phyloP scores from a whole-genome alignment of 768 basidiomycete species.

The Leucocoprinus birnbaumii region DNA sequence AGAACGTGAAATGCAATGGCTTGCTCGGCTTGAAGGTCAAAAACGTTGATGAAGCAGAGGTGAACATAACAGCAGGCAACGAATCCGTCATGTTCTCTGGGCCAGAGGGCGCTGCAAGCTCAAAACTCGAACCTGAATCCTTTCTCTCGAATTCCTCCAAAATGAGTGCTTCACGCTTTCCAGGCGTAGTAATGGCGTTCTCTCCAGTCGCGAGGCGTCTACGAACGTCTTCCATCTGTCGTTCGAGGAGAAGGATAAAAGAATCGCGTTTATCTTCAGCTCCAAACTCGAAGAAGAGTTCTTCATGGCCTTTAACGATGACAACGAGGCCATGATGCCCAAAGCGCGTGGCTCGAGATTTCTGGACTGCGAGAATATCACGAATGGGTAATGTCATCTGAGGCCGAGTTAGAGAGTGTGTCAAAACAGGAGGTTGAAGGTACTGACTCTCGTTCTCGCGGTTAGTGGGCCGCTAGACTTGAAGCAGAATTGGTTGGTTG shows the following conservation, averaged over 20 bases:
- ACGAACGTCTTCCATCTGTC: constrained; percentile 74
- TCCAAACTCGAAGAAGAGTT: constrained; percentile 94
- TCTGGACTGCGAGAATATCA: constrained; percentile 83
- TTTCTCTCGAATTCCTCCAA: constrained; percentile 81
- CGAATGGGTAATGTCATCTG: constrained; percentile 95
- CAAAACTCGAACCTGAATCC: constrained; percentile 31
- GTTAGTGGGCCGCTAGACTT: constrained; percentile 82
- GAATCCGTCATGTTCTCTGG: constrained; percentile 65
- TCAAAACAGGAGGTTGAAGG: background rate
- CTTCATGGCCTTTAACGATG: constrained; percentile 94
- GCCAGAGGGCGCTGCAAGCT: constrained; percentile 37
- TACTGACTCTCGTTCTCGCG: constrained; percentile 74
- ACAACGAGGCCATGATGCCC: constrained; percentile 88
- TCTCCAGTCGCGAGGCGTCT: constrained; percentile 46
- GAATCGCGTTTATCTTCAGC: constrained; percentile 77
- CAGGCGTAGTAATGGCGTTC: constrained; percentile 37
- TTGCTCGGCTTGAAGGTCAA: constrained; percentile 92
- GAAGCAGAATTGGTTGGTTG: constrained; percentile 94
- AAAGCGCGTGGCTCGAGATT: constrained; percentile 83
- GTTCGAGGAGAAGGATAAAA: constrained; percentile 72
- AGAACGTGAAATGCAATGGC: constrained; percentile 84
- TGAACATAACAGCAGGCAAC: constrained; percentile 92
- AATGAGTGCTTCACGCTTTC: constrained; percentile 70
- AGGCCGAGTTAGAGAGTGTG: constrained; percentile 1
- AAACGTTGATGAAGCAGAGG: constrained; percentile 93